A percentile compares a stretch with the other conserved stretches of the same genome.
Conservation (phyloP, 2,329 filamentous ascomycete species). For the Pyrenochaeta sp. region DNA sequence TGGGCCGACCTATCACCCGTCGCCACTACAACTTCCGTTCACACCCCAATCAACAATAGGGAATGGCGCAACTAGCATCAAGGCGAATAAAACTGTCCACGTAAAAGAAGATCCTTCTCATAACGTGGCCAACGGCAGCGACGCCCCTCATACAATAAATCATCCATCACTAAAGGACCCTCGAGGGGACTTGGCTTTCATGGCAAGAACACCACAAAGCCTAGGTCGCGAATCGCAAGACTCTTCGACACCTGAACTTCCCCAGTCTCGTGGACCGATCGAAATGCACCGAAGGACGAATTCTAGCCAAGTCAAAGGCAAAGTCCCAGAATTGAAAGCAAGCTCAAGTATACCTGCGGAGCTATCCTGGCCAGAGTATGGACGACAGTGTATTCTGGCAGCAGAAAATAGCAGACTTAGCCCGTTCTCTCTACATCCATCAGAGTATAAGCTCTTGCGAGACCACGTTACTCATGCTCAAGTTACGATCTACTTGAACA, state of each 20-base stretch:
- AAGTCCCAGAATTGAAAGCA: conserved; percentile 54
- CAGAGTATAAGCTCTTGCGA: conserved; percentile 83
- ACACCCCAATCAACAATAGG: conserved; percentile 28
- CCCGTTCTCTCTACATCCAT: conserved; percentile 84
- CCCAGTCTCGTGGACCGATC: conserved; percentile 30
- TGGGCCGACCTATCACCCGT: conserved; percentile 37
- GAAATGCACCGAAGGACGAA: conserved; percentile 29
- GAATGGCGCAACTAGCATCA: conserved; percentile 18
- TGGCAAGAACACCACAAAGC: conserved; percentile 33
- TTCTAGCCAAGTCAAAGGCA: conserved; percentile 30
- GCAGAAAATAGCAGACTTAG: conserved; percentile 90
- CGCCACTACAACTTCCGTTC: conserved; percentile 40
- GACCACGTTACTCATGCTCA: conserved; percentile 86
- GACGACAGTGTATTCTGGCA: conserved; percentile 87
- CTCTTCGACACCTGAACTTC: conserved; percentile 44
- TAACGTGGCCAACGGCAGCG: conserved; percentile 16
- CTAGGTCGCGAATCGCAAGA: conserved; percentile 33
- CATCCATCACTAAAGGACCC: conserved; percentile 18
- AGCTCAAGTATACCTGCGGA: conserved; percentile 85
- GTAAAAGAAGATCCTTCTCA: conserved; percentile 18
- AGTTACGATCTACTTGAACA: conserved; percentile 94
- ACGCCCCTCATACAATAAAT: conserved; percentile 11
- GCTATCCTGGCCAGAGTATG: conserved; percentile 78
- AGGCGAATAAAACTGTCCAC: conserved; percentile 15
- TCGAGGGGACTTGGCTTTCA: conserved; percentile 22